phyloP scores from a whole-genome alignment of 2,329 filamentous ascomycete genomes.

The Ascochyta clinopodiicola region DNA sequence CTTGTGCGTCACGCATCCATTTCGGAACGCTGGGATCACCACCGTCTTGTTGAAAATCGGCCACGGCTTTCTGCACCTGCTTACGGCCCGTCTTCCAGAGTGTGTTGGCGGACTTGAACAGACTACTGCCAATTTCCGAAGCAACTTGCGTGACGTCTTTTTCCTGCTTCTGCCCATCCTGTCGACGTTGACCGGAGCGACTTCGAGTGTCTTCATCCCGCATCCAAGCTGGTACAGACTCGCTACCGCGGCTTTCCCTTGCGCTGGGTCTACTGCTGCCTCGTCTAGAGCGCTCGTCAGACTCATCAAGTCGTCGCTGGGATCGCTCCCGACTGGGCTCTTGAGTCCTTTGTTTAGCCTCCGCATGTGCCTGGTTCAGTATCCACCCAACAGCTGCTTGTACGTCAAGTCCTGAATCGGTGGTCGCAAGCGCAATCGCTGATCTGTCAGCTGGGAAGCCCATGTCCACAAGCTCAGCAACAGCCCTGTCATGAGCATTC shows the following conservation, averaged over 20 bases:
- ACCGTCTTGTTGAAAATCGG: slow-evolving; percentile 77
- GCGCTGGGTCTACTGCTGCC: slow-evolving; percentile 32
- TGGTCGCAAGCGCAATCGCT: slow-evolving; percentile 78
- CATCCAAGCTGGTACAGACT: slow-evolving; percentile 67
- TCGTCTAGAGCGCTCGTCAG: slow-evolving; percentile 34
- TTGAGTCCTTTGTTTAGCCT: slow-evolving; percentile 74
- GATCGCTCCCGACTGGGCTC: slow-evolving; percentile 38
- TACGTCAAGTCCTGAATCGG: slow-evolving; percentile 78
- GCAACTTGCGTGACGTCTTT: slow-evolving; percentile 82
- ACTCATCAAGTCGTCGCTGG: slow-evolving; percentile 34
- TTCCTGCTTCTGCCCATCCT: slow-evolving; percentile 64
- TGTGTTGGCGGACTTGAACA: slow-evolving; percentile 94
- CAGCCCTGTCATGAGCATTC: slow-evolving; percentile 73
- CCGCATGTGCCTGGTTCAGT: slow-evolving; percentile 86
- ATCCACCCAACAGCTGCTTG: slow-evolving; percentile 89
- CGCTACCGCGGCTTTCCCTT: slow-evolving; percentile 41
- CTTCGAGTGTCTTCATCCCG: slow-evolving; percentile 61
- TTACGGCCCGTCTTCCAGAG: slow-evolving; percentile 96
- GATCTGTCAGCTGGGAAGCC: slow-evolving; percentile 88
- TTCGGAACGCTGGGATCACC: slow-evolving; percentile 82
- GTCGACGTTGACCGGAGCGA: slow-evolving; percentile 55
- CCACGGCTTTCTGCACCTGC: slow-evolving; percentile 88
- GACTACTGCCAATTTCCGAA: slow-evolving; percentile 77
- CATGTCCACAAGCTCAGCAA: slow-evolving; percentile 92
- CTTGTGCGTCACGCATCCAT: slow-evolving; percentile 85